Evolutionary conservation across 495 filamentous ascomycete genomes (phyloP).

Genomic region (Talaromyces thailandensis): DNA sequence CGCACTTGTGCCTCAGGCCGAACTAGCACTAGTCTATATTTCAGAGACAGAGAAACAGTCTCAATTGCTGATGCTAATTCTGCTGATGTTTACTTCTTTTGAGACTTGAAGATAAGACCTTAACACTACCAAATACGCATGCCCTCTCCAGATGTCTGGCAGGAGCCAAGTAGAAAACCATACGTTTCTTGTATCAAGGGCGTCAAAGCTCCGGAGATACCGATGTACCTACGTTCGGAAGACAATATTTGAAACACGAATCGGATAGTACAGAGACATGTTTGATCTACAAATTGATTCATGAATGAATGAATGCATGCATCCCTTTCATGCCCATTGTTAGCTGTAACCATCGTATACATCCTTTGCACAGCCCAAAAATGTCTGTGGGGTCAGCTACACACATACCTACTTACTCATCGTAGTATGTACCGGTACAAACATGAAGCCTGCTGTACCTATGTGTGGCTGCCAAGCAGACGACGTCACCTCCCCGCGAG

Average conservation of each 20-base stretch:
- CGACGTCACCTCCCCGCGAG: constrained; percentile 1
- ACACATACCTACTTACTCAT: too few relatives aligned
- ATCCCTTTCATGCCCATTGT: too few relatives aligned
- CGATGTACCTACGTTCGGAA: not conserved
- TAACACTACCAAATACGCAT: not conserved
- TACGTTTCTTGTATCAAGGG: not conserved
- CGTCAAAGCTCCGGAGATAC: not conserved
- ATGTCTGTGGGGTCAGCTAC: not conserved
- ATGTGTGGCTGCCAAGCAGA: not conserved
- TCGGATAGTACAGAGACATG: not conserved
- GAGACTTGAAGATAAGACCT: not conserved
- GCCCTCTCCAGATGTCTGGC: not conserved
- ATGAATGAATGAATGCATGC: too few relatives aligned
- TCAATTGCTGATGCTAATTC: not conserved
- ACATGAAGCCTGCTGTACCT: not conserved
- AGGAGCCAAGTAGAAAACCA: not conserved
- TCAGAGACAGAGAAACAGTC: not conserved
- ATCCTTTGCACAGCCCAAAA: not conserved
- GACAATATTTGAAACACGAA: not conserved
- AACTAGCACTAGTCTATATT: not conserved
- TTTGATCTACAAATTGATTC: too few relatives aligned
- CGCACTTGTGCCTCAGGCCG: constrained; percentile 3
- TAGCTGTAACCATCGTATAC: not conserved
- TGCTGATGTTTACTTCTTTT: too few relatives aligned
- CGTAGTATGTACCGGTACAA: too few relatives aligned